phyloP scores from a whole-genome alignment of 495 filamentous ascomycete genomes.

The Ramalina intermedia region DNA sequence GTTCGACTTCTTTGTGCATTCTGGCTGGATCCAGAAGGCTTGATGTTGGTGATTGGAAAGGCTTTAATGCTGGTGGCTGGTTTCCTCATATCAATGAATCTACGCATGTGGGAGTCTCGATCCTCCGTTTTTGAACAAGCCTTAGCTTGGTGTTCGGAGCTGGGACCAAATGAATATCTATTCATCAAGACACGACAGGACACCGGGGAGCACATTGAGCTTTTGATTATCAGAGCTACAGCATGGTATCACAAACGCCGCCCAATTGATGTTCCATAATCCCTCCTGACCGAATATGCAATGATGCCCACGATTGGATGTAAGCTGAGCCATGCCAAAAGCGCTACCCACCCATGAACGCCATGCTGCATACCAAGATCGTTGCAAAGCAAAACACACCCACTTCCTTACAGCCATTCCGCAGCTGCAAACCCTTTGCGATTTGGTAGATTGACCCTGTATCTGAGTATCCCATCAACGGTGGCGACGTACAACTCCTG shows the following conservation, averaged over 20 bases:
- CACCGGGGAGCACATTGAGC: too few relatives aligned
- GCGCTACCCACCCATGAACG: neutral
- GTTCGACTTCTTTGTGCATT: conserved; percentile 88
- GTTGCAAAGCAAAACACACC: neutral
- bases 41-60: conserved; percentile 9
- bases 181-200: too few relatives aligned
- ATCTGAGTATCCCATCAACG: conserved; percentile 53
- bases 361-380: neutral
- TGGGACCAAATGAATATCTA: conserved; percentile 7
- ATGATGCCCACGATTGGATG: too few relatives aligned
- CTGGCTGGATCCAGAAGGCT: conserved; percentile 77
- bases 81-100: neutral
- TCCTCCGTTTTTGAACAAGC: neutral
- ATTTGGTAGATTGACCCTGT: conserved; percentile 47
- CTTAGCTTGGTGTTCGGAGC: neutral
- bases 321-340: too few relatives aligned
- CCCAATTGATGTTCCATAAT: too few relatives aligned
- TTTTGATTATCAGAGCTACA: too few relatives aligned
- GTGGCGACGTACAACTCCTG: conserved; percentile 46
- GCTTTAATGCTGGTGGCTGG: neutral
- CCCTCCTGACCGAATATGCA: too few relatives aligned
- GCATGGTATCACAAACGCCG: too few relatives aligned
- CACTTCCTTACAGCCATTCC: conserved; percentile 30
- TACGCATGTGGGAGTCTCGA: neutral
- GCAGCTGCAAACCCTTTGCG: conserved; percentile 52